Evolutionary conservation across 163 green algal genomes (phyloP), one percentile per base, ranked within the genome.

Genomic region (Prototheca wickerhamii): DNA sequence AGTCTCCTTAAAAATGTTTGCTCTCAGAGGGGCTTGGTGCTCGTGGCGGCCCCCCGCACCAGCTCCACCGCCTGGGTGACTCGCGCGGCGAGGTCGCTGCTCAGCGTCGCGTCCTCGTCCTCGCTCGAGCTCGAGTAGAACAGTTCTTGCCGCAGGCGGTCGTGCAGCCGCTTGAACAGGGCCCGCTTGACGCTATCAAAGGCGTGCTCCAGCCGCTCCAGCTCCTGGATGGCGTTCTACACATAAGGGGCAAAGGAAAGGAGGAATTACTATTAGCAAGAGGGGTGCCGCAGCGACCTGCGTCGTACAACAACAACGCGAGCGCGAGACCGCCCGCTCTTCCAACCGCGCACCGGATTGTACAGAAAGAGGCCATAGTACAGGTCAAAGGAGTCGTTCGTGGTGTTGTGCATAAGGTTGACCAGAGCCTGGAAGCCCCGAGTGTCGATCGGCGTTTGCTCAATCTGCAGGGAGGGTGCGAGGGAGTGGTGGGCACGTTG

Each of bases 341-440:
- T 23, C 31, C 12, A 37, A 4, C 33, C 29, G 3, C 64, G 0
- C 31, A 73, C 67, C 76, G 86, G 79, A 69, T 98, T 98, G 86
- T 98, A 98, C 87, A 99, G 90, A 76, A 99, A 99, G 25, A 99
- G 86, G 29, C 93, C 93, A 72, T 99, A 99, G 85, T 99, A 99
- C 10, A 99, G 85, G 49, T 99, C 93, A 69, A 99, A 99, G 6
- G 88, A 96, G 80, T 99, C 93, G 60, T 96, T 84, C 29, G 73
- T 78, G 26, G 93, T 99, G 81, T 98, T 98, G 55, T 96, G 77
- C 26, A 98, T 89, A 54, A 99, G 80, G 57, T 80, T 81, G 2
- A 97, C 77, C 58, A 99, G 83, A 12, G 80, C 87, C 70, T 97
- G 84, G 70, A 89, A 99, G 29, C 93, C 93, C 35, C 62, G 62